A percentile compares a stretch with the other conserved stretches of the same genome.
Conservation (phyloP, 176 grass and related monocot genomes). For the Oryza rufipogon region DNA sequence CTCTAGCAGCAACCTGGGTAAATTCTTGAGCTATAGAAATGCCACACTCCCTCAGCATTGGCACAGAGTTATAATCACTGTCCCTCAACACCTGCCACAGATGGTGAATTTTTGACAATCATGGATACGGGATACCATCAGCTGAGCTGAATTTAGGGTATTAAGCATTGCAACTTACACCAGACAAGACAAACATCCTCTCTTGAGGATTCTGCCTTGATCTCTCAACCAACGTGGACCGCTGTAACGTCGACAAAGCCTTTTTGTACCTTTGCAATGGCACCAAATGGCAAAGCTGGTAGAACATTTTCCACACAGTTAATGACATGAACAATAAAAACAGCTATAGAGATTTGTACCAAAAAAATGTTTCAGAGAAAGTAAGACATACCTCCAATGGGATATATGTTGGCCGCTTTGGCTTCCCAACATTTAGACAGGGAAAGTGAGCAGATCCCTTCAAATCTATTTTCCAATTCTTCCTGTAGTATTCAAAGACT, state of each 20-base stretch:
- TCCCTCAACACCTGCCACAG: conserved; percentile 24
- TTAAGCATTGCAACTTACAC: not conserved
- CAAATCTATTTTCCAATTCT: conserved; percentile 14
- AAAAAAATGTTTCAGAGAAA: not conserved
- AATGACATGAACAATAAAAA: not conserved
- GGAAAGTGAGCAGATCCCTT: not conserved
- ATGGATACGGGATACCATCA: not conserved
- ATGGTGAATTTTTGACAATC: not conserved
- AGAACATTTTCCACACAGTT: not conserved
- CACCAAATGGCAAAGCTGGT: conserved; percentile 56
- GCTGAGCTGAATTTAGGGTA: not conserved
- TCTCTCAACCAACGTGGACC: conserved; percentile 54
- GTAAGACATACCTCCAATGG: conserved; percentile 18
- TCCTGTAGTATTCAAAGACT: conserved; percentile 34
- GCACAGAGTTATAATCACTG: conserved; percentile 56
- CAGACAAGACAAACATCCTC: conserved; percentile 40
- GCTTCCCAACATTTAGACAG: conserved; percentile 30
- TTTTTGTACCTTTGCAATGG: conserved; percentile 73
- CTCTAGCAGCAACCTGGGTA: conserved; percentile 52
- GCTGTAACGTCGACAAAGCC: conserved; percentile 43
- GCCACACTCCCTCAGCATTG: conserved; percentile 54
- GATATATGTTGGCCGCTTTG: conserved; percentile 16
- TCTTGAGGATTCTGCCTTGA: conserved; percentile 65
- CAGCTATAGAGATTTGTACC: not conserved
- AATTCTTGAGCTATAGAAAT: conserved; percentile 53